phyloP scores from a whole-genome alignment of 768 basidiomycete species.

The Ramaria sp. region DNA sequence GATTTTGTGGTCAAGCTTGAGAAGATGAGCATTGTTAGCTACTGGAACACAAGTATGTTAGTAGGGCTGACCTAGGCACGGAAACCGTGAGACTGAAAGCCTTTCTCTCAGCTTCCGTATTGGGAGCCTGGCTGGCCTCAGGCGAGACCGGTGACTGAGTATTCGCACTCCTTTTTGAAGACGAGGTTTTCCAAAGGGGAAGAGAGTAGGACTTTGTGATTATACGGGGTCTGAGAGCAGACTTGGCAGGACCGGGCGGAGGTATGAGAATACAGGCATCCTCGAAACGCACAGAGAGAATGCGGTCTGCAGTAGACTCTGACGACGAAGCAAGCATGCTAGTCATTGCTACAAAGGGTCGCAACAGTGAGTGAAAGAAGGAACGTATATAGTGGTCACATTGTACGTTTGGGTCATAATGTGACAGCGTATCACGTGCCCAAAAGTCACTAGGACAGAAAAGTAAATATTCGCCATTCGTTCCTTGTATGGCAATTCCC shows the following conservation, averaged over 20 bases:
- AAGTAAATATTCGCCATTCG: too few relatives aligned
- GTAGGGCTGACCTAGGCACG: constrained; percentile 42
- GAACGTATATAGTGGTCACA: too few relatives aligned
- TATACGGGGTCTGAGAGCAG: constrained; percentile 29
- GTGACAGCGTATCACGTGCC: too few relatives aligned
- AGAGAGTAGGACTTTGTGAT: constrained; percentile 58
- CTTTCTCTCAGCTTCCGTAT: background rate
- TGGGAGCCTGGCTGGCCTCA: constrained; percentile 9
- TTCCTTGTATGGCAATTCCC: too few relatives aligned
- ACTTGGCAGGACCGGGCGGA: constrained; percentile 24
- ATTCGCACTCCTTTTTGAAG: constrained; percentile 13
- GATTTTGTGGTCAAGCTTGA: constrained; percentile 29
- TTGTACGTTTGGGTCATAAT: too few relatives aligned
- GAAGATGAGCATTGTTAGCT: background rate
- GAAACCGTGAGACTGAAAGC: constrained; percentile 45
- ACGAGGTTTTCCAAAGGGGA: constrained; percentile 48
- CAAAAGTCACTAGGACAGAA: too few relatives aligned
- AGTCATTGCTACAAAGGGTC: too few relatives aligned
- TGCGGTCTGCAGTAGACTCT: background rate
- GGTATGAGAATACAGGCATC: constrained; percentile 67
- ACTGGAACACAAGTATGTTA: background rate
- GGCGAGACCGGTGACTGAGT: constrained; percentile 10
- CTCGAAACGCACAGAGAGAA: constrained; percentile 51
- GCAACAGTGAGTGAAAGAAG: too few relatives aligned
- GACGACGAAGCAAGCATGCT: background rate